Base-by-base conservation (phyloP, 1,139 yeast genomes). In the Saccharomycopsis phalli region DNA sequence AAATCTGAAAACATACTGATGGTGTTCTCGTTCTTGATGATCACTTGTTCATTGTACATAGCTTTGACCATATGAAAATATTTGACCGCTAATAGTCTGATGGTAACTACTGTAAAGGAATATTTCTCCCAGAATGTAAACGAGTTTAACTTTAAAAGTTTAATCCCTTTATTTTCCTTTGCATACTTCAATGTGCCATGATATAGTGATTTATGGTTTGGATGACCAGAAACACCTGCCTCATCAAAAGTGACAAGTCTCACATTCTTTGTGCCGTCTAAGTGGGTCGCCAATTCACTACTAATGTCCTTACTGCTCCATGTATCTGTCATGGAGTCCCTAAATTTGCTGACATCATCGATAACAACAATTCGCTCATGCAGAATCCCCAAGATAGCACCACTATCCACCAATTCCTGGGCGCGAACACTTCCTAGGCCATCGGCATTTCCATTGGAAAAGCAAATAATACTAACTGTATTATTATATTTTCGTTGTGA, bases 221-320 rank as follows among this genome's bases (percentile, higher is more conserved):
- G 72, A 59, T 93, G 99, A 40, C 70, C 67, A 0, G 96, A 86
- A 2, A 91, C 81, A 0, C 99, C 99, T 16, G 55, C 47, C 37
- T 70, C 70, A 59, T 91, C 99, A 60, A 93, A 91, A 0, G 97
- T 84, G 29, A 91, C 53, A 13, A 44, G 30, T n/a, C 16, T 41
- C 10, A 34, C 26, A n/a, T n/a, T n/a, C n/a, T n/a, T n/a, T n/a
- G n/a, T n/a, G n/a, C n/a, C n/a, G n/a, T n/a, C n/a, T n/a, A n/a
- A n/a, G n/a, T n/a, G n/a, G 7, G 31, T 13, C 19, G 18, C 17
- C 22, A 31, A 8, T 18, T 31, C n/a, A 5, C 31, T 13, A 14
- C 65, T 58, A 22, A 81, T 65, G 16, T 63, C 66, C 0, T 51
- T 49, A 0, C 63, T 41, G 44, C 73, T 71, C 98, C 98, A 93